Evolutionary conservation across 1,284 basidiomycete species (phyloP), one percentile per base, ranked within the genome.

Genomic region (Ceratobasidium sp.): DNA sequence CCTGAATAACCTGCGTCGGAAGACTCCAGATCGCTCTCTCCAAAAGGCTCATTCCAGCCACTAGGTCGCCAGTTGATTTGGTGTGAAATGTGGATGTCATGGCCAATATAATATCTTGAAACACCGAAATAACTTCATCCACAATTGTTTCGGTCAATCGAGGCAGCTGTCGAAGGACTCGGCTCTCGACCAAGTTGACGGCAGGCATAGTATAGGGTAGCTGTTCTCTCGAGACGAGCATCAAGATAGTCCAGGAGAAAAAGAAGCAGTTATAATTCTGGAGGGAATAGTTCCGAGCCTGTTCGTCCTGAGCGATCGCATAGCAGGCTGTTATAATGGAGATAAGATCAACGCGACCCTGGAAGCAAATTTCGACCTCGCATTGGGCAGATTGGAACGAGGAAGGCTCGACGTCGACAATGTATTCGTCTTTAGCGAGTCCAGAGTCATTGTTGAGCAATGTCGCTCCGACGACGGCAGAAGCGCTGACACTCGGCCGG

Each of bases 221-320:
- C 22, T 43, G 25, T 11, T 51, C 25, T 29, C 44, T n/a, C 11
- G 46, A 25, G 8, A 67, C 65, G 25, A 67, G n/a, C 46, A 67
- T 49, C 19, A 67, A 19, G 11, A 67, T 32, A 9, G 65, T 67
- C 64, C 64, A 66, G 25, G 25, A 29, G 25, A 29, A 29, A 29
- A 29, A 29, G 25, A 29, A 29, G 25, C 65, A 67, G 32, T 67
- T 67, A 15, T 67, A 67, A 8, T 25, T 46, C 15, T 29, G 65
- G 6, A 67, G 46, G 5, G 43, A 29, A 32, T 67, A 67, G 11
- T 67, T 49, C 32, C 34, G 43, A 6, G 65, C 65, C 25, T 67
- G 9, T 19, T 52, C 9, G 19, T 67, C 65, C 44, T 67, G 43
- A 9, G 65, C 22, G 17, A 67, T 32, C 5, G 43, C 43, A 52